Base-by-base conservation (phyloP, 768 basidiomycete genomes). In the Lepiota brunneoincarnata region DNA sequence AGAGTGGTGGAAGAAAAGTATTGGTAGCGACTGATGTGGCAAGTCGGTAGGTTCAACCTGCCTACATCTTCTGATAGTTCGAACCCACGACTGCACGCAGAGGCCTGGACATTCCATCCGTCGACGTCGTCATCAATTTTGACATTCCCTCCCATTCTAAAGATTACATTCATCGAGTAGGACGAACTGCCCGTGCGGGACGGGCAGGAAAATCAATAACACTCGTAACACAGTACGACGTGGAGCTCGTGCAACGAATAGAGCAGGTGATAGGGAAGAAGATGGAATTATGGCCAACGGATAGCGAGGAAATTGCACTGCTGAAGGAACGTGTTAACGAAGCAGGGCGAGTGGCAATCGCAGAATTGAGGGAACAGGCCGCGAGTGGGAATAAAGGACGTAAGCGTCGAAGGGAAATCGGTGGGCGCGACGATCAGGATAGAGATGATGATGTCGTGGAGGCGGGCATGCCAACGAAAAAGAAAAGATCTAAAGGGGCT, bases 131-230 rank as follows among this genome's bases (percentile, higher is more conserved):
- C 54, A 91, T 99, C 71, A 99, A 99, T 72, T 99, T 92, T 68
- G 95, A 97, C 69, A 89, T 98, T 58, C 97, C 97, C 1, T 92
- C 92, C 1, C 92, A 98, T 67, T 98, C 95, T 14, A 98, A 99
- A 75, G 97, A 98, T 69, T 99, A 99, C 71, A 97, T 99, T 46
- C 97, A 99, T 67, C 86, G 97, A 40, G 97, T 99, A 9, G 97
- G 97, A 36, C 84, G 97, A 53, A 99, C 97, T 28, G 97, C 97
- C 5, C 89, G 97, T 65, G 97, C 97, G 2, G 97, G 97, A n/a
- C 84, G 97, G 39, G 85, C 93, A 1, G 97, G 97, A 40, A 98
- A 98, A 73, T 87, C 92, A 1, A 90, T 99, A 63, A 97, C 95
- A n/a, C 81, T 99, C 38, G 94, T 98, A 20, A 93, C 96, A 4